Base-by-base conservation (phyloP, 2,329 filamentous ascomycete species). In the Ceratocystiopsis minuta region DNA sequence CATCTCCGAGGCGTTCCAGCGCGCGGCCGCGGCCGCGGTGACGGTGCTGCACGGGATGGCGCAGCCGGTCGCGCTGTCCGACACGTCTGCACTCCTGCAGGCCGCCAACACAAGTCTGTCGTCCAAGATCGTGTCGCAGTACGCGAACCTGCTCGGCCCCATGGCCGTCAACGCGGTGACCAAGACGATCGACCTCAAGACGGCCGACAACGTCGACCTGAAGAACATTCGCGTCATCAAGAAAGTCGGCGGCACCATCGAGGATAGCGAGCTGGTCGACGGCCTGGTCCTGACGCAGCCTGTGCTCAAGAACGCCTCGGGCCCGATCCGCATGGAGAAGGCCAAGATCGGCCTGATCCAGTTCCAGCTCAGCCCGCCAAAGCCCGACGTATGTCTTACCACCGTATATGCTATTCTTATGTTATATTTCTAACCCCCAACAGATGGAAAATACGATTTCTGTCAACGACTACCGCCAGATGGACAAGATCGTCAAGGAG, bases 401-500 rank as follows among this genome's bases (percentile, higher is more conserved):
- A 28, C 11, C 11, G 4, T 28, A 28, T 28, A 28, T 40, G 34
- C 34, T 33, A 28, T 41, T 33, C 28, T n/a, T 39, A 3, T 15
- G 17, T 28, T 16, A 5, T 33, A 3, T 4, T 18, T 10, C 42
- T 44, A 18, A 49, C 44, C 32, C 24, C 9, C 24, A 4, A 16
- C 45, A 85, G 77, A 98, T 98, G 90, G 90, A 98, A 68, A 98
- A 98, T 66, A 90, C 92, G 57, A 96, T 98, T 50, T 80, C 93
- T 31, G 90, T 98, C 56, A 98, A 98, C 63, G 90, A 98, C 67
- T 98, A 98, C 72, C 76, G 90, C 57, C 90, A 98, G 61, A 98
- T 98, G 90, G 90, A 98, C 70, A 98, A 96, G 73, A 98, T 98
- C 51, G 75, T 98, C 53, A 98, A 98, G 67, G 90, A 98, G 66